phyloP scores from a whole-genome alignment of 2,329 filamentous ascomycete genomes.

The Cladosporium sp. region DNA sequence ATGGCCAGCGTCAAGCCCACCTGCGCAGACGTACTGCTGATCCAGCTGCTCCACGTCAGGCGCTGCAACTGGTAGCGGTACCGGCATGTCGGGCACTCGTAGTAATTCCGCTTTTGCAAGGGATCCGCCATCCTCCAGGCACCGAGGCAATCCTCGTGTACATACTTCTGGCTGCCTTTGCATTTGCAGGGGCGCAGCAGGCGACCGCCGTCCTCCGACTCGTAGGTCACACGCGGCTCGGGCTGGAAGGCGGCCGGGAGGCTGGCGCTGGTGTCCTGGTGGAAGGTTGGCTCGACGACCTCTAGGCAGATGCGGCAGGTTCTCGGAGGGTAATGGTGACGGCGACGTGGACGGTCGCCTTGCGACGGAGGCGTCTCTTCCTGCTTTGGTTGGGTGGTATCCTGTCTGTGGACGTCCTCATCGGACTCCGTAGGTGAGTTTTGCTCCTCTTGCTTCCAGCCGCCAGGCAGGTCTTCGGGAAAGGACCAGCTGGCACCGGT shows the following conservation, averaged over 20 bases:
- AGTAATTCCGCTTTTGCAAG: conserved; percentile 63
- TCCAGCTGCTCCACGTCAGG: conserved; percentile 65
- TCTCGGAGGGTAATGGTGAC: conserved; percentile 59
- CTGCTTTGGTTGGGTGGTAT: conserved; percentile 13
- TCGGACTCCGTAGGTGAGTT: conserved; percentile 12
- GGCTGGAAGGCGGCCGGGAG: conserved; percentile 51
- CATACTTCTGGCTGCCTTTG: conserved; percentile 87
- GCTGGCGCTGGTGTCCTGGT: conserved; percentile 40
- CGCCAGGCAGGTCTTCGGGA: conserved; percentile 39
- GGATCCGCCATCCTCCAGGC: conserved; percentile 74
- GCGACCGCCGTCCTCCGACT: conserved; percentile 64
- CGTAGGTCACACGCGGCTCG: conserved; percentile 57
- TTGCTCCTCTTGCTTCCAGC: conserved; percentile 20
- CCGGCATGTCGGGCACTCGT: conserved; percentile 79
- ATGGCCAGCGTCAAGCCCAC: conserved; percentile 65
- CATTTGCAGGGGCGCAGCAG: conserved; percentile 87
- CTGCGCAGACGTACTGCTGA: conserved; percentile 54
- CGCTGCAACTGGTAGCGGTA: conserved; percentile 76
- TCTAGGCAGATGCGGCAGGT: conserved; percentile 90
- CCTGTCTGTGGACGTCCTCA: conserved; percentile 5
- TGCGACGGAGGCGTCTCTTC: conserved; percentile 2
- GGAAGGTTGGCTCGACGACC: conserved; percentile 54
- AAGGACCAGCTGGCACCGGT: conserved; percentile 41
- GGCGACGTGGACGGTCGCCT: conserved; percentile 22
- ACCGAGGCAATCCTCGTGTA: conserved; percentile 84